phyloP scores from a whole-genome alignment of 805 yeast species.

The Saccharomycopsis guyanensis region DNA sequence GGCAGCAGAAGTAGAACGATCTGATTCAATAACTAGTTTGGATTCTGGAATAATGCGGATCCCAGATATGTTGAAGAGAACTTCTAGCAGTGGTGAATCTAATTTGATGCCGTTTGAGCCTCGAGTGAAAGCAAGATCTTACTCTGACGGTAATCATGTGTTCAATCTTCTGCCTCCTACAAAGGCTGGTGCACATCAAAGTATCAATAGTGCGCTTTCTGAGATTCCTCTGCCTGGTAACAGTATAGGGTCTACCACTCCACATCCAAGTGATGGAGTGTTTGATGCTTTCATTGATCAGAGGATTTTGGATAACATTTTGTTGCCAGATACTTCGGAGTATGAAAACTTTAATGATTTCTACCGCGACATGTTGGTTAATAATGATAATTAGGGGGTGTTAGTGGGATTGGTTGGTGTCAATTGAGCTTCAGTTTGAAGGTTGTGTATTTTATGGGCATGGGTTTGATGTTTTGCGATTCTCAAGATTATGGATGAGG shows the following conservation, averaged over 20 bases:
- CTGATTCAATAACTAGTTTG: no score
- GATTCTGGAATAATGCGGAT: not conserved
- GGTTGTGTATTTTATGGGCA: no score
- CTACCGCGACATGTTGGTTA: slow-evolving; percentile 10
- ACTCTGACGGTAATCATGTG: not conserved
- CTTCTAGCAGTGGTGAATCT: not conserved
- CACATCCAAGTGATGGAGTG: not conserved
- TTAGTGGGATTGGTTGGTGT: no score
- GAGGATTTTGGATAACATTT: slow-evolving; percentile 7
- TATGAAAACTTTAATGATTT: slow-evolving; percentile 14
- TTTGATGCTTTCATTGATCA: slow-evolving; percentile 2
- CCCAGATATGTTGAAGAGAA: not conserved
- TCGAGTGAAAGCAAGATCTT: not conserved
- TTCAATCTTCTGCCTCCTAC: not conserved
- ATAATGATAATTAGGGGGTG: no score
- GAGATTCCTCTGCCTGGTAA: not conserved
- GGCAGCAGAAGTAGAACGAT: no score
- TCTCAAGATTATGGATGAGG: no score
- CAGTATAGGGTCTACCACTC: slow-evolving; percentile 1
- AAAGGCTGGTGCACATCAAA: no score
- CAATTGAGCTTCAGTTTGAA: no score
- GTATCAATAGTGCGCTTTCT: not conserved
- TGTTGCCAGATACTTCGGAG: slow-evolving; percentile 10
- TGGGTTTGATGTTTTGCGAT: no score
- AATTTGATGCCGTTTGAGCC: not conserved